phyloP scores from a whole-genome alignment of 805 yeast species.

The Suhomyces tanzawaensis region DNA sequence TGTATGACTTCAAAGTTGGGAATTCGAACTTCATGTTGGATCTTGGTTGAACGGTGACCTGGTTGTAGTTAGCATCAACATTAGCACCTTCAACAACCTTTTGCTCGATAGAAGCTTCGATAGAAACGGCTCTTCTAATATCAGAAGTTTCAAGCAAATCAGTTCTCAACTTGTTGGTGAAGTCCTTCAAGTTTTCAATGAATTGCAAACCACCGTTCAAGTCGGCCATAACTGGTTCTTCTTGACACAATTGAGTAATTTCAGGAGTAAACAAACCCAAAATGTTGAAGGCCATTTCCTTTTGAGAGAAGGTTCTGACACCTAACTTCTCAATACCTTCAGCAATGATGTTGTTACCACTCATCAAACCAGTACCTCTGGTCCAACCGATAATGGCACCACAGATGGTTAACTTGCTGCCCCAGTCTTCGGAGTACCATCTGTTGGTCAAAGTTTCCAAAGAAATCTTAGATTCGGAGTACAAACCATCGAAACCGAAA shows the following conservation, averaged over 20 bases:
- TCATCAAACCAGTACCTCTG: conserved; percentile 99
- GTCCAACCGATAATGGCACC: conserved; percentile 99
- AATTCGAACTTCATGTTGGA: conserved; percentile 92
- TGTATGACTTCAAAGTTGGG: conserved; percentile 82
- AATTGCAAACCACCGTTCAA: conserved; percentile 98
- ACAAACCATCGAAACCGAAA: conserved; percentile 96
- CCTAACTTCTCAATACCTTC: conserved; percentile 95
- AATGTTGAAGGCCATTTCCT: conserved; percentile 98
- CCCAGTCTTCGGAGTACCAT: conserved; percentile 99
- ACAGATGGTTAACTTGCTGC: conserved; percentile 86
- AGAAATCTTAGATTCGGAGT: conserved; percentile 95
- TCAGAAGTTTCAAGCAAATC: conserved; percentile 81
- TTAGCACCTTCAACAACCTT: conserved; percentile 80
- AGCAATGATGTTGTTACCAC: conserved; percentile 94
- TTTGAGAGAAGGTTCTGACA: conserved; percentile 96
- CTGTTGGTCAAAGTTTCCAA: conserved; percentile 96
- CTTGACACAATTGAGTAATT: conserved; percentile 83
- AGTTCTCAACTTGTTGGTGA: conserved; percentile 74
- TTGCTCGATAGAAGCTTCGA: conserved; percentile 88
- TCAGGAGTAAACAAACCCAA: conserved; percentile 90
- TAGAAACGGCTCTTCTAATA: conserved; percentile 90
- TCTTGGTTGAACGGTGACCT: conserved; percentile 82
- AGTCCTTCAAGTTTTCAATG: conserved; percentile 86
- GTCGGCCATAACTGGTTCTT: conserved; percentile 94
- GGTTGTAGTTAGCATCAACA: conserved; percentile 81